phyloP scores from a whole-genome alignment of 176 grass and related monocot species.

The Avena insularis region DNA sequence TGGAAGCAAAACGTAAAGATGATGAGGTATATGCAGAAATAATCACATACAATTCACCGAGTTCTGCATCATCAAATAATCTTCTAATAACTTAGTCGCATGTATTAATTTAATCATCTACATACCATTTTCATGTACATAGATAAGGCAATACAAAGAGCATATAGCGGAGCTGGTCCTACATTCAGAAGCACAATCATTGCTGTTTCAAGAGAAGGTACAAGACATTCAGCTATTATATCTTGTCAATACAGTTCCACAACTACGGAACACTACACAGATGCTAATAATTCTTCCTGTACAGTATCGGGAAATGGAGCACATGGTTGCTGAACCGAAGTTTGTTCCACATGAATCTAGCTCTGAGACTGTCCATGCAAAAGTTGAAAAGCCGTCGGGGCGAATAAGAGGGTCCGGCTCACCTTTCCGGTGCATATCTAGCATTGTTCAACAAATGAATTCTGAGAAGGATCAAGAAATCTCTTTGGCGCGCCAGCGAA shows the following conservation, averaged over 20 bases:
- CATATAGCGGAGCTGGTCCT: constrained; percentile 80
- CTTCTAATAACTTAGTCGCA: constrained; percentile 39
- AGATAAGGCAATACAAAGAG: constrained; percentile 77
- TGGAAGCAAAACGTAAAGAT: constrained; percentile 65
- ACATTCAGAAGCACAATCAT: constrained; percentile 90
- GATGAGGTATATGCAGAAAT: constrained; percentile 62
- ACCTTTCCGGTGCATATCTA: constrained; percentile 87
- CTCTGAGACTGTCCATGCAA: constrained; percentile 51
- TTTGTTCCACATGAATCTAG: constrained; percentile 42
- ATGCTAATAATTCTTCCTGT: constrained; percentile 41
- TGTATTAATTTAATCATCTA: constrained; percentile 36
- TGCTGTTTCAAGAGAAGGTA: constrained; percentile 83
- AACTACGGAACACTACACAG: constrained; percentile 23
- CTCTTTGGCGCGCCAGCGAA: constrained; percentile 52
- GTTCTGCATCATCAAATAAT: constrained; percentile 35
- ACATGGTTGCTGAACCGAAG: constrained; percentile 57
- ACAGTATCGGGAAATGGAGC: constrained; percentile 78
- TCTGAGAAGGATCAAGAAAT: constrained; percentile 89
- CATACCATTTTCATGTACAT: constrained; percentile 31
- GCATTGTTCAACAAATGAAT: constrained; percentile 76
- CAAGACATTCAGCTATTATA: constrained; percentile 30
- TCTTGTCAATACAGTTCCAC: constrained; percentile 26
- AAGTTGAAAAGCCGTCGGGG: constrained; percentile 60
- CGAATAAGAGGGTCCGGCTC: constrained; percentile 68
- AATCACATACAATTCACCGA: constrained; percentile 4